Base-by-base conservation (phyloP, 257 asterid genomes). In the Perilla frutescens region DNA sequence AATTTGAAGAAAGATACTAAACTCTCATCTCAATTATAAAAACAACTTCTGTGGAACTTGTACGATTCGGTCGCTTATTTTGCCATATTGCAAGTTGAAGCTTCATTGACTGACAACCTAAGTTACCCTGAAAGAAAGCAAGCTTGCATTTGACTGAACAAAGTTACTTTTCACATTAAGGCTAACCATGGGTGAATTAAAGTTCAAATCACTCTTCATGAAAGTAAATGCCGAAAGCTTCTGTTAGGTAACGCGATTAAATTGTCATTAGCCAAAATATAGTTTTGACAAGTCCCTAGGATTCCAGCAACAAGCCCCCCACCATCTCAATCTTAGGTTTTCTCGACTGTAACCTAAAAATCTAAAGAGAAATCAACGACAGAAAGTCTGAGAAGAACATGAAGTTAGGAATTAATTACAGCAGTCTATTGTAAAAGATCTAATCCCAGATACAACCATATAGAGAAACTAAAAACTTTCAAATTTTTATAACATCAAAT, bases 271-370 rank as follows among this genome's bases (percentile, higher is more conserved):
- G 7, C 36, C 62, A 4, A 55, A 20, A 26, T 51, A 58, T 5
- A 63, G 34, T 59, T 51, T 66, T 13, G 32, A 41, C 53, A 73
- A 40, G 15, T 43, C 63, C 63, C 69, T 56, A 15, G n/a, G 43
- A 45, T 32, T 58, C 36, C 74, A 73, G 13, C 20, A 29, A 29
- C 67, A 68, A 50, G 4, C 49, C 13, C 20, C 15, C 15, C 60
- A 61, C 7, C 66, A 49, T 67, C 65, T 72, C 26, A 70, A 69
- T 31, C 48, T 37, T 36, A 31, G 74, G n/a, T 26, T 51, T 51
- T 41, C 50, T 45, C 41, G 26, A 55, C 29, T 45, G 26, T 32
- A 62, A 26, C 65, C 37, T 1, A 36, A 37, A 74, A 36, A 15
- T 13, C 54, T 55, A 65, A 36, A 12, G 3, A 56, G 3, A 66